Percentiles rank a stretch among this genome's conserved stretches.
These are phyloP conservation scores for Rhodotorula kratochvilovae DNA, from an alignment of 768 basidiomycete genomes.

Conservation along the genomic window DNA sequence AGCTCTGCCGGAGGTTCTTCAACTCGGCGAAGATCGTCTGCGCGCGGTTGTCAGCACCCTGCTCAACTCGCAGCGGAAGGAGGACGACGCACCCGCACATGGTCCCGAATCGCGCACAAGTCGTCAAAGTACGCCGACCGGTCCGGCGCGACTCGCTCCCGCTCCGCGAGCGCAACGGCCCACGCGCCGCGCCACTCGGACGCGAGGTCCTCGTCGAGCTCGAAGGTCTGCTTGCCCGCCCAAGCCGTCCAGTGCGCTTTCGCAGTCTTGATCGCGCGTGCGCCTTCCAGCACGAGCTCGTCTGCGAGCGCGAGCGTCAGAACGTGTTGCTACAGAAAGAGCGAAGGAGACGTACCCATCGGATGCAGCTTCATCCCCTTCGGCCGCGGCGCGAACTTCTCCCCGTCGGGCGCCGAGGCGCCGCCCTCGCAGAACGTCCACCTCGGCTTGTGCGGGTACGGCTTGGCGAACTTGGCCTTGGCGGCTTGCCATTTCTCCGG, in stretches of 20 bases:
- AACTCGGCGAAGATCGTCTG: slow-evolving; percentile 17
- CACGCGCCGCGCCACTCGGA: slow-evolving; percentile 6
- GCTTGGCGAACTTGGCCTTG: slow-evolving; percentile 5
- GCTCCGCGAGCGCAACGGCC: not conserved
- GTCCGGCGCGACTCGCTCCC: not conserved
- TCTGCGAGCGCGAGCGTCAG: not conserved
- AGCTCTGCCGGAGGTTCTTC: not conserved
- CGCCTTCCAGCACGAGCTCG: slow-evolving; percentile 9
- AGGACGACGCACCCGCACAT: slow-evolving; percentile 7
- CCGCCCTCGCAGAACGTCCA: slow-evolving; percentile 21
- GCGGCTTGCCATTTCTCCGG: slow-evolving; percentile 8
- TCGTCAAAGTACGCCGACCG: slow-evolving; percentile 7
- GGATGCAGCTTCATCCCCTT: not conserved
- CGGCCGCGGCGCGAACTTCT: not conserved
- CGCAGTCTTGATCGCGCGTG: not conserved
- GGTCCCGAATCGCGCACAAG: slow-evolving; percentile 2
- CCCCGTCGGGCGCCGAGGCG: not conserved
- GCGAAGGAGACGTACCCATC: slow-evolving; percentile 18
- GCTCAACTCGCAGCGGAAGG: too few relatives aligned
- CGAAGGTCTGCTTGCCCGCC: not conserved
- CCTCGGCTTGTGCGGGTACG: not conserved
- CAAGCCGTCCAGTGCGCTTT: not conserved
- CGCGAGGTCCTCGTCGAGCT: slow-evolving; percentile 21
- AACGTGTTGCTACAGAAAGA: too few relatives aligned
- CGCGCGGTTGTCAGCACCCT: not conserved